Conservation (phyloP, 1,139 yeast species). For the Sugiyamaella grinbergsii region DNA sequence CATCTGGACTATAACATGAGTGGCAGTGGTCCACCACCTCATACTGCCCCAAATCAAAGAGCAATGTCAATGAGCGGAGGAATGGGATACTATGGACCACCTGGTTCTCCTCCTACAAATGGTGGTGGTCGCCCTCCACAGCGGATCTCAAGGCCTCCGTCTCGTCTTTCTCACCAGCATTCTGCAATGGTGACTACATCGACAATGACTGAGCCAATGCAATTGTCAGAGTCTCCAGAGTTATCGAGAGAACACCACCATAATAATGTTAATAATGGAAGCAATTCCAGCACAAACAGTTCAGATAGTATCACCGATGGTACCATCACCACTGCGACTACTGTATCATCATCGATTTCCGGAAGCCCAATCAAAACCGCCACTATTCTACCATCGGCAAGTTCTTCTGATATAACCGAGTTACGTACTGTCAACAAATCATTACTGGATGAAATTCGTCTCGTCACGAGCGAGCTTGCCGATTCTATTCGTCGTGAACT, state of each 20-base stretch:
- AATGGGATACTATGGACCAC: constrained; percentile 2
- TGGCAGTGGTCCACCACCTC: background rate
- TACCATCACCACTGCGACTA: constrained; percentile 8
- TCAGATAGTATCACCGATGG: constrained; percentile 7
- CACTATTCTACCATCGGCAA: background rate
- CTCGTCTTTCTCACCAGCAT: constrained; percentile 25
- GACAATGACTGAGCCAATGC: constrained; percentile 32
- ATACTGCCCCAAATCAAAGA: constrained; percentile 13
- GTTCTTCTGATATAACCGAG: constrained; percentile 20
- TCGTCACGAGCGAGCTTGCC: constrained; percentile 44
- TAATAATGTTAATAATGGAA: constrained; percentile 4
- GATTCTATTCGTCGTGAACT: constrained; percentile 45
- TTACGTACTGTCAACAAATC: constrained; percentile 30
- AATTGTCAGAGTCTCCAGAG: constrained; percentile 2
- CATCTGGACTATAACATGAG: constrained; percentile 1
- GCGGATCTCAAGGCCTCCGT: constrained; percentile 27
- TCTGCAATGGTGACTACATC: constrained; percentile 29
- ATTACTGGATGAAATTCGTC: constrained; percentile 41
- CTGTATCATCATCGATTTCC: constrained; percentile 10
- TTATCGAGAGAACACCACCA: background rate
- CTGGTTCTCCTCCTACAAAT: constrained; percentile 5
- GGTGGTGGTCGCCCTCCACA: constrained; percentile 12
- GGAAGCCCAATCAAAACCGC: constrained; percentile 11
- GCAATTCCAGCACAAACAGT: constrained; percentile 13
- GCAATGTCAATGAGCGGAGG: constrained; percentile 29